A percentile compares a stretch with the other conserved stretches of the same genome.
Conservation (phyloP, 2,329 filamentous ascomycete species). For the Eurotiales sp. region DNA sequence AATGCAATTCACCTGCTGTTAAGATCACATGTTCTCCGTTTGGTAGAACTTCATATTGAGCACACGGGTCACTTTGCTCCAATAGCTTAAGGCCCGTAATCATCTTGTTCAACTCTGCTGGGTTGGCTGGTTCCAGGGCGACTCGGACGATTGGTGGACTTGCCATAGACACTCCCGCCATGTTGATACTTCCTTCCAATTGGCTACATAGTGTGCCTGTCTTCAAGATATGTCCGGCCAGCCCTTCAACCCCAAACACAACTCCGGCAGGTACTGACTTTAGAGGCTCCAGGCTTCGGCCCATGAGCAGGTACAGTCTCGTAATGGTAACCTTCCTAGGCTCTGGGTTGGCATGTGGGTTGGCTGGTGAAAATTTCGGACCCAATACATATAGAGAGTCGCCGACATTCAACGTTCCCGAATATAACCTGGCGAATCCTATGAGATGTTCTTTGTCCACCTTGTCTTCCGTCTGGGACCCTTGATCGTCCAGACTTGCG, state of each 20-base stretch:
- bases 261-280: constrained; percentile 85
- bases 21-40: constrained; percentile 93
- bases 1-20: constrained; percentile 88
- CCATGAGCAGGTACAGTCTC: constrained; percentile 94
- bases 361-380: constrained; percentile 85
- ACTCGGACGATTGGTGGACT: constrained; percentile 93
- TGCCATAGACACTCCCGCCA: constrained; percentile 77
- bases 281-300: constrained; percentile 77
- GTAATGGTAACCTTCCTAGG: constrained; percentile 81
- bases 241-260: constrained; percentile 88
- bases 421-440: constrained; percentile 91
- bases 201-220: constrained; percentile 90
- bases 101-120: constrained; percentile 90
- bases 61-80: constrained; percentile 92
- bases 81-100: constrained; percentile 80
- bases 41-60: constrained; percentile 87
- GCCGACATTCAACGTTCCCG: constrained; percentile 81
- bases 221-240: constrained; percentile 92
- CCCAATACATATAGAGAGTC: constrained; percentile 87
- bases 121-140: constrained; percentile 88
- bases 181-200: constrained; percentile 79
- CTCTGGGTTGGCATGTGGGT: constrained; percentile 66
- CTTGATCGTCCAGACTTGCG: constrained; percentile 56
- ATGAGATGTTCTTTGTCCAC: constrained; percentile 82
- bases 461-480: constrained; percentile 53